Base-by-base conservation (phyloP, 2,329 filamentous ascomycete species). In the Phaeosphaeriaceae sp. region DNA sequence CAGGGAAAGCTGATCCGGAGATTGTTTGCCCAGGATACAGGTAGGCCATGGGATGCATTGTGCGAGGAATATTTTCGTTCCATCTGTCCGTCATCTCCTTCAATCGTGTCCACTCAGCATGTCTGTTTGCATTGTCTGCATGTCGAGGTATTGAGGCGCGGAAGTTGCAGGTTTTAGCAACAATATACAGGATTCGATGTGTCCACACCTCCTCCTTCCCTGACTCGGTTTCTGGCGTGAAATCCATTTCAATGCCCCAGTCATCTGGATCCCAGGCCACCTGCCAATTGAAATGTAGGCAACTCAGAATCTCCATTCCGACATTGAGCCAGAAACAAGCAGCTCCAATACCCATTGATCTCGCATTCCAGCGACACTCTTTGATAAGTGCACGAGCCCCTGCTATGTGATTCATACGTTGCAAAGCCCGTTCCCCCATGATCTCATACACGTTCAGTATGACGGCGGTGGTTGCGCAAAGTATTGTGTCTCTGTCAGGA, bases 241-340 rank as follows among this genome's bases (percentile, higher is more conserved):
- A 88, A 60, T 88, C 83, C 80, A 94, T 85, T 63, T 96, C 87
- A 15, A 97, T 79, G 1, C 89, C 89, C 92, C 93, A 97, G 9
- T 90, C 85, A 61, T 96, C 90, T 0, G 92, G 92, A 45, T 96
- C 86, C 90, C 92, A 96, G 1, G 90, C 87, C 11, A 91, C 85
- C 58, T 87, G 83, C 88, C 90, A 96, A 68, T 93, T 92, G 73
- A 91, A 91, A 58, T 90, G 87, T 13, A 97, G 78, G 70, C 92
- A 96, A 56, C 86, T 90, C 21, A 97, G 79, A n/a, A 97, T 79
- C 70, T 97, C 93, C 81, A 96, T 88, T 13, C 88, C 88, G 13
- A 96, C 86, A 63, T 95, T 96, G 30, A 97, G 79, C 92, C 93
- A 97, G 75, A 97, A 97, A 71, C 92, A 97, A 1, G 92, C 91